Evolutionary conservation across 148 eudicot species (phyloP), one percentile per base, ranked within the genome.

Genomic region (Chenopodium formosanum): DNA sequence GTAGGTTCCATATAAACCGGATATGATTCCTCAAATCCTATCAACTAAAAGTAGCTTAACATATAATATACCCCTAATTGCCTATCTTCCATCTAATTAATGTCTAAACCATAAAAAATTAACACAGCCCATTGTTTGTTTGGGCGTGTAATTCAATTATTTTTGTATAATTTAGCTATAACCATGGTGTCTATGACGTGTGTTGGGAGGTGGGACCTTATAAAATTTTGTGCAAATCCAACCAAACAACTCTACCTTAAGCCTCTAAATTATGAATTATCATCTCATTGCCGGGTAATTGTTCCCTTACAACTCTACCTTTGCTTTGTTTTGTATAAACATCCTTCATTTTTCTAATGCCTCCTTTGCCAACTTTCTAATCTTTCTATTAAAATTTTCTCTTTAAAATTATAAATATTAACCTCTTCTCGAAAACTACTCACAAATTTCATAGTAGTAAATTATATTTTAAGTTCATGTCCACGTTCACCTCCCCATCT

Each of bases 401-500:
- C 58, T 73, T 78, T 74, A n/a, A 69, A 75, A 73, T 37, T 64
- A 16, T 37, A 17, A 37, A 0, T 19, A 32, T 12, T 29, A 12
- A 27, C 17, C 48, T 6, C 73, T 70, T 37, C 73, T 9, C 50
- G 27, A 37, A 12, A 70, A 17, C 22, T 56, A 17, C 62, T 37
- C 44, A 37, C 44, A 37, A 37, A 37, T 37, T 46, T 47, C 23
- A 7, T 72, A 20, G 25, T 73, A 46, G 48, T 71, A 50, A 50
- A 50, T 23, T 79, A 73, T 78, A 85, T 78, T 78, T 74, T 64
- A 84, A 83, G 78, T 77, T 25, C 68, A 81, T 64, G 79, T 82
- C 89, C 89, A 86, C 84, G 86, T 90, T 86, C 90, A 80, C 79
- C 77, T 79, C 86, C 82, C 83, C 82, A 8, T 63, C 82, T 85